phyloP scores from a whole-genome alignment of 768 basidiomycete genomes.

The Rhodotorula taiwanensis region DNA sequence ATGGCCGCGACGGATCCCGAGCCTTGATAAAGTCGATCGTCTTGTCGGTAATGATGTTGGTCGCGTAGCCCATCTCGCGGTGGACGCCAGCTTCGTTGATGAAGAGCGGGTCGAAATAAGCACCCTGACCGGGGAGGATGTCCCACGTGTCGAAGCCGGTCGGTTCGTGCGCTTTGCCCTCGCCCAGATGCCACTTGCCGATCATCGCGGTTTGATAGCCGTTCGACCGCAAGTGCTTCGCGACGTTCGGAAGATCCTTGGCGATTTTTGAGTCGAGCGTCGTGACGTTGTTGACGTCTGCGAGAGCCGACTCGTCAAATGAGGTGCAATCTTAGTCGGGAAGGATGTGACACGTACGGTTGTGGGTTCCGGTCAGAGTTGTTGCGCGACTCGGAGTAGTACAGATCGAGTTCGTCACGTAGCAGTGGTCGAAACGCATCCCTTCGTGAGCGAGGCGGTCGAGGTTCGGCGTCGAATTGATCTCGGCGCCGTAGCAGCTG shows the following conservation, averaged over 20 bases:
- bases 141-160: slow-evolving; percentile 37
- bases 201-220: slow-evolving; percentile 32
- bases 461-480: slow-evolving; percentile 24
- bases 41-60: slow-evolving; percentile 39
- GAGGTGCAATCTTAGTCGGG: not conserved
- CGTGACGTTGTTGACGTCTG: slow-evolving; percentile 20
- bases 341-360: not conserved
- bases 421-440: slow-evolving; percentile 29
- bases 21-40: slow-evolving; percentile 33
- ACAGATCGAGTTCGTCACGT: slow-evolving; percentile 35
- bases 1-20: slow-evolving; percentile 28
- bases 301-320: slow-evolving; percentile 13
- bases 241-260: slow-evolving; percentile 32
- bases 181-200: slow-evolving; percentile 33
- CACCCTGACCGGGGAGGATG: slow-evolving; percentile 35
- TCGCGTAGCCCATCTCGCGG: slow-evolving; percentile 25
- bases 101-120: slow-evolving; percentile 36
- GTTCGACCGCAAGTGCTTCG: slow-evolving; percentile 25
- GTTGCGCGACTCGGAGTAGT: slow-evolving; percentile 8
- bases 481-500: slow-evolving; percentile 22
- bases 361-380: not conserved
- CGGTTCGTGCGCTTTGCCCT: slow-evolving; percentile 33
- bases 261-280: slow-evolving; percentile 26
- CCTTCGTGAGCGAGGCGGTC: slow-evolving; percentile 27
- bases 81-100: slow-evolving; percentile 9